These are phyloP conservation scores for Kentomonas sorsogonicus DNA, from an alignment of 208 protist genomes.

Conservation along the genomic window DNA sequence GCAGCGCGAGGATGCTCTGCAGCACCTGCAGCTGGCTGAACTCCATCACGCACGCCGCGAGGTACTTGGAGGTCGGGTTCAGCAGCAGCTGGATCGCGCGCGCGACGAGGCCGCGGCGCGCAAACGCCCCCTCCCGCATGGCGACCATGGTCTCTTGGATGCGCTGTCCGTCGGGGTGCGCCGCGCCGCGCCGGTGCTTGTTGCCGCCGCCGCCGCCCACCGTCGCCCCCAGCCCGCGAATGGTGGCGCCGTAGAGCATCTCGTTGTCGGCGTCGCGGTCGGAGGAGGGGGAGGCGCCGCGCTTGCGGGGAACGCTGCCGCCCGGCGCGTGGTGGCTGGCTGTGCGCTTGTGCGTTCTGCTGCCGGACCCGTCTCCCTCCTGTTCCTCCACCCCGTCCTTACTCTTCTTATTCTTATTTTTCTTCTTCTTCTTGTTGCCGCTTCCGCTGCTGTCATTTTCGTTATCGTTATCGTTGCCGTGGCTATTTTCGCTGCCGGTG, in stretches of 20 bases:
- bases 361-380: conserved; percentile 5
- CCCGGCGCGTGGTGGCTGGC: background rate
- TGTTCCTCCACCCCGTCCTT: no score
- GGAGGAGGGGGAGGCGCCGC: background rate
- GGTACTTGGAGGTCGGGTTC: conserved; percentile 32
- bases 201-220: background rate
- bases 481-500: no score
- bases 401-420: no score
- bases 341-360: background rate
- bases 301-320: background rate
- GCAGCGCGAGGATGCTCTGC: conserved; percentile 88
- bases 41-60: conserved; percentile 92
- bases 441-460: no score
- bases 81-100: conserved; percentile 66
- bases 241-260: background rate
- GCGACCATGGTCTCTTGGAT: conserved; percentile 85
- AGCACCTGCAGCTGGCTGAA: conserved; percentile 86
- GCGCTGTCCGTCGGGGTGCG: conserved; percentile 53
- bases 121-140: conserved; percentile 81
- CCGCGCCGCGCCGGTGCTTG: no score
- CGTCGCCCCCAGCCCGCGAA: conserved; percentile 3
- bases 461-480: no score
- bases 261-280: background rate
- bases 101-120: conserved; percentile 68
- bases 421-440: no score